Percentiles rank a stretch among this genome's conserved stretches.
These are phyloP conservation scores for Zostera marina DNA, from an alignment of 116 monocot species.

Conservation along the genomic window DNA sequence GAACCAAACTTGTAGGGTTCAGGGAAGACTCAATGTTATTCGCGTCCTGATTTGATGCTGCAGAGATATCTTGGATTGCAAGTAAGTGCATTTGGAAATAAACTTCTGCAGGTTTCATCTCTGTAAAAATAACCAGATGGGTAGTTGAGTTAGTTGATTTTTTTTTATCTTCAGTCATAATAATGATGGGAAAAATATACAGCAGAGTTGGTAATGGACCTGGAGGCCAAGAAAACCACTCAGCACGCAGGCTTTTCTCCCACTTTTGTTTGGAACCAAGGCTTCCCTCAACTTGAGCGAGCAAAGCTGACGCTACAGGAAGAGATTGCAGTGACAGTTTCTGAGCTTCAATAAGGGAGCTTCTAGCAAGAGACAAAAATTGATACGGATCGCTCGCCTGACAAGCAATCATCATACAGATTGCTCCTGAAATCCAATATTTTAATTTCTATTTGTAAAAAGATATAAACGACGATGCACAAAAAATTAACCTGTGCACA, in stretches of 20 bases:
- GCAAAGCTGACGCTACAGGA: constrained; percentile 50
- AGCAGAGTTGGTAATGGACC: constrained; percentile 18
- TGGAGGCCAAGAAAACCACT: constrained; percentile 93
- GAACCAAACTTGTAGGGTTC: constrained; percentile 49
- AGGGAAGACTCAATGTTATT: constrained; percentile 23
- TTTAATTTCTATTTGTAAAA: background rate
- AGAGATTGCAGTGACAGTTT: constrained; percentile 24
- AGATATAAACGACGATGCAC: background rate
- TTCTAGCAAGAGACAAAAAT: constrained; percentile 44
- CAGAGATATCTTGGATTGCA: constrained; percentile 20
- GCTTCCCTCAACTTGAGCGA: constrained; percentile 90
- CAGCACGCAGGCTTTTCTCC: constrained; percentile 60
- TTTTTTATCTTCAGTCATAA: background rate
- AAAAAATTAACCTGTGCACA: background rate
- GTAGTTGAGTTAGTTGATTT: background rate
- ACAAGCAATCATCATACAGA: constrained; percentile 86
- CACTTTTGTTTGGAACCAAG: constrained; percentile 56
- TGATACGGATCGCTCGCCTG: constrained; percentile 26
- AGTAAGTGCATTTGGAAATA: constrained; percentile 91
- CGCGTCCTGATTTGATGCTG: constrained; percentile 8
- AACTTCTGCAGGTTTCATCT: constrained; percentile 78
- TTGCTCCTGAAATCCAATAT: constrained; percentile 35
- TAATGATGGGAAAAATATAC: background rate
- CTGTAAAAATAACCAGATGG: constrained; percentile 19
- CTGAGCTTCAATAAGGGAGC: constrained; percentile 56